These are phyloP conservation scores for Nicotiana undulata DNA, from an alignment of 257 asterid genomes.

Conservation along the genomic window DNA sequence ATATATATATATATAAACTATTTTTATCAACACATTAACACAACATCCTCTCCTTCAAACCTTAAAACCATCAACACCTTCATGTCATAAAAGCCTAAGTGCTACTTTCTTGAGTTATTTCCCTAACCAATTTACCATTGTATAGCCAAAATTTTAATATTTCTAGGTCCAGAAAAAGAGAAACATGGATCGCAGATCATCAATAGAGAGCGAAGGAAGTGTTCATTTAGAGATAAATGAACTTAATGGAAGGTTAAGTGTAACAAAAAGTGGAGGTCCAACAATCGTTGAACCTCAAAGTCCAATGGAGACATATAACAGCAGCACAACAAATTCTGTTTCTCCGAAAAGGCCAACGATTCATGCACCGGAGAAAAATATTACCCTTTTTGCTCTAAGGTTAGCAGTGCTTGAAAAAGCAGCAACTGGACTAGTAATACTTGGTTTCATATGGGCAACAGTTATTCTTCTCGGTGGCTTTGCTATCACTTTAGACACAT, in stretches of 20 bases:
- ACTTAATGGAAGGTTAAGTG: conserved; percentile 16
- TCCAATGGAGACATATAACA: conserved; percentile 29
- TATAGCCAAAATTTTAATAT: not conserved
- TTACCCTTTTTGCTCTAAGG: conserved; percentile 90
- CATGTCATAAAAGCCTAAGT: not conserved
- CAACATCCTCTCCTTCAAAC: not conserved
- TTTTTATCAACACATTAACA: not conserved
- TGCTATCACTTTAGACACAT: conserved; percentile 59
- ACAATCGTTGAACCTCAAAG: conserved; percentile 40
- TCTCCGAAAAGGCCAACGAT: conserved; percentile 15
- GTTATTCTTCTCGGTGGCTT: conserved; percentile 92
- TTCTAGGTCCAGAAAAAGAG: not conserved
- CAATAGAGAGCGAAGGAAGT: conserved; percentile 41
- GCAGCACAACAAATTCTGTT: conserved; percentile 21
- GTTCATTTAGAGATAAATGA: conserved; percentile 52
- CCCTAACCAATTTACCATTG: not conserved
- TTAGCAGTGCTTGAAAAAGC: conserved; percentile 81
- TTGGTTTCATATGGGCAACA: conserved; percentile 94
- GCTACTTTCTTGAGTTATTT: not conserved
- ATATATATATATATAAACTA: conserved; percentile 1
- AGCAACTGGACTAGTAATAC: conserved; percentile 80
- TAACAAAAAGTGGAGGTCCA: conserved; percentile 26
- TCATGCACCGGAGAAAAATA: conserved; percentile 75
- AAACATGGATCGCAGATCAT: conserved; percentile 42
- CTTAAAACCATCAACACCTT: not conserved